Percentiles rank a stretch among this genome's conserved stretches.
These are phyloP conservation scores for Pseudocercospora musae DNA, from an alignment of 2,329 filamentous ascomycete species.

Conservation along the genomic window DNA sequence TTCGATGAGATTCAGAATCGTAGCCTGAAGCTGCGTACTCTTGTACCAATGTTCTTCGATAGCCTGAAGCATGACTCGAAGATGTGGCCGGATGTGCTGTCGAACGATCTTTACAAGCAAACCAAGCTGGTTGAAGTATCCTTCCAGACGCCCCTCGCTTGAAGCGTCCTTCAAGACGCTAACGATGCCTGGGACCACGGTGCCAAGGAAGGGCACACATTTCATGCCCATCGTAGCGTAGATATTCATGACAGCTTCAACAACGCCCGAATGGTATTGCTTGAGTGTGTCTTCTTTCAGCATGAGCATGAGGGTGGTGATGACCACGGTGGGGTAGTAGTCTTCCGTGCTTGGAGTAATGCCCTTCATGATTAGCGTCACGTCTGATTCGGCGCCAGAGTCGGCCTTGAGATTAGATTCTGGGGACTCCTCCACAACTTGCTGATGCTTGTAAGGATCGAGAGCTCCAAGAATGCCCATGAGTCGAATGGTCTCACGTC, in stretches of 20 bases:
- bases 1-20: constrained; percentile 88
- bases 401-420: constrained; percentile 71
- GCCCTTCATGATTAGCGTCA: constrained; percentile 96
- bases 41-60: constrained; percentile 88
- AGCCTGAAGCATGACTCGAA: constrained; percentile 80
- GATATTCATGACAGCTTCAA: constrained; percentile 98
- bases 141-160: constrained; percentile 65
- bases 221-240: constrained; percentile 95
- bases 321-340: constrained; percentile 96
- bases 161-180: constrained; percentile 81
- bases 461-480: constrained; percentile 93
- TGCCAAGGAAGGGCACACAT: constrained; percentile 89
- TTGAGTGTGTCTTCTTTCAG: constrained; percentile 85
- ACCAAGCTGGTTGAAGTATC: constrained; percentile 95
- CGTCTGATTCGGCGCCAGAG: constrained; percentile 75
- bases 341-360: constrained; percentile 95
- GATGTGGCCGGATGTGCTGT: constrained; percentile 89
- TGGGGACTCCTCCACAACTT: constrained; percentile 84
- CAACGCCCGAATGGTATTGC: constrained; percentile 88
- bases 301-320: constrained; percentile 90
- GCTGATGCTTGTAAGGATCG: constrained; percentile 94
- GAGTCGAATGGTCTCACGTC: constrained; percentile 92
- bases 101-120: constrained; percentile 91
- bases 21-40: constrained; percentile 77
- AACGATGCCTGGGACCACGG: constrained; percentile 92